Evolutionary conservation across 805 yeast species (phyloP), one percentile per base, ranked within the genome.

Genomic region (Myxozyma mucilagina): DNA sequence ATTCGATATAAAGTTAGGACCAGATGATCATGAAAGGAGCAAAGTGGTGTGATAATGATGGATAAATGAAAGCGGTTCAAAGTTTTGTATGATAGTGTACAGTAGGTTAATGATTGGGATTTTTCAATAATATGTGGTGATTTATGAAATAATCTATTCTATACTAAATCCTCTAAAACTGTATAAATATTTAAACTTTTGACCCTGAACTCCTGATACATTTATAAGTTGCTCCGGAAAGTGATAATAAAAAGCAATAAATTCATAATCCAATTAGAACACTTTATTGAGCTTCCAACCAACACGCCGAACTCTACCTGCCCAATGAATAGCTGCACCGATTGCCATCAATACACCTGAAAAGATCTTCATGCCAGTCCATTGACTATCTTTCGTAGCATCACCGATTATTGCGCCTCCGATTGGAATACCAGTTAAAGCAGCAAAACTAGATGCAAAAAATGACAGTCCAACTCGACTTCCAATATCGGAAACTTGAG

Each of bases 381-480:
- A 57, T 20, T 54, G 51, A 11, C 45, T 41, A 9, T 52, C 48
- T 13, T 20, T 29, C 9, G 43, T 13, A 9, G 57, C 61, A 31
- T 52, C 53, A 10, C 53, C 60, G 18, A 57, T 45, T 6, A 57
- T 57, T 16, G 56, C 56, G 34, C 75, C 75, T 1, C 72, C 72
- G 24, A 71, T 54, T 3, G 75, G 74, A 1, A 73, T 68, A 0
- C 74, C 74, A 0, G 67, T 52, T 14, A 73, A 66, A 13, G 67
- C 65, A 0, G 81, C 84, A 67, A 82, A 78, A 0, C 91, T 80
- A 43, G 86, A 84, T 10, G 79, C 68, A 6, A 80, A 76, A 44
- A 87, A 77, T 0, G 89, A 80, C 43, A 84, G 57, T 2, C 89
- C 88, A 89, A 89, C 87, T 6, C 75, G 64, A 9, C 67, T 66